Evolutionary conservation across 306 rosid species (phyloP), one percentile per base, ranked within the genome.

Genomic region (Phaseolus lunatus): DNA sequence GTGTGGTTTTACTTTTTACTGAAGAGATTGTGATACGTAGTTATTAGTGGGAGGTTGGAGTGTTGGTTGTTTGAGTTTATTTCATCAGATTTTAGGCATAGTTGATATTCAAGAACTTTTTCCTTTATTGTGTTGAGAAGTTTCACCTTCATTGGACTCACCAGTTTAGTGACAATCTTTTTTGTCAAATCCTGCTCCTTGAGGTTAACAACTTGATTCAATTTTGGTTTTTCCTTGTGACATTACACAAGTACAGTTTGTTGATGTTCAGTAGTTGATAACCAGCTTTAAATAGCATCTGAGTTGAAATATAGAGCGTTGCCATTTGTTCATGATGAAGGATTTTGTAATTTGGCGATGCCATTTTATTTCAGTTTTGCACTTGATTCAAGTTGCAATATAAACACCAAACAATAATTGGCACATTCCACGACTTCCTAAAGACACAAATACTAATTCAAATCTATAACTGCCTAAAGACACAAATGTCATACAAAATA

Each of bases 51-150:
- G 43, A 8, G 39, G 16, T 56, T 45, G 31, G 62, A 57, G 39
- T 43, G 14, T 31, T 69, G 26, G 26, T 2, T 44, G 26, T 68
- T 78, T 68, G 23, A 24, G 13, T 63, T 26, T 77, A 23, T 67
- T 54, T 67, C 3, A 26, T 43, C n/a, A 8, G 62, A 29, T 41
- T 27, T 27, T 29, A 20, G n/a, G 43, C 12, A 35, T 7, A 65
- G 18, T 48, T 31, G 16, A 18, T n/a, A n/a, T n/a, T n/a, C n/a
- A n/a, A n/a, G n/a, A n/a, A n/a, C n/a, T n/a, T n/a, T n/a, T n/a
- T 19, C 31, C 19, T 50, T 72, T 9, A 2, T 5, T 9, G 27
- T 20, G 29, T 18, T 49, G 53, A 50, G 63, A 26, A 4, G 78
- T 22, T 72, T 50, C 33, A 61, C 41, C 24, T 77, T 61, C 4